Conservation (phyloP, 2,329 filamentous ascomycete species). For the Tolypocladium ophioglossoides region DNA sequence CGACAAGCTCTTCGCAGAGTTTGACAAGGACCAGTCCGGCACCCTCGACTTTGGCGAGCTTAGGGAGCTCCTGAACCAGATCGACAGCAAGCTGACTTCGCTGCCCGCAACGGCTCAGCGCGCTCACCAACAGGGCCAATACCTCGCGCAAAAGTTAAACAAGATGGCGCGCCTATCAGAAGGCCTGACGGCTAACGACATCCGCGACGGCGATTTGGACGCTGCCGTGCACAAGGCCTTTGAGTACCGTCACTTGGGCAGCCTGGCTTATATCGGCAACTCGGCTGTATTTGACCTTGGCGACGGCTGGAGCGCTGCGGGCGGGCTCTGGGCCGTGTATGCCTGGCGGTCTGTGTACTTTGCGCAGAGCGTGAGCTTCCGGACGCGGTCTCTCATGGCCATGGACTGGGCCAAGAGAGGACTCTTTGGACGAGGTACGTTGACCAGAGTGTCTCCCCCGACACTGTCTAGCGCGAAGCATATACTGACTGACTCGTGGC, state of each 20-base stretch:
- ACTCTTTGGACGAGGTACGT: slow-evolving; percentile 86
- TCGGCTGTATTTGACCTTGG: slow-evolving; percentile 88
- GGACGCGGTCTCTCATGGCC: slow-evolving; percentile 77
- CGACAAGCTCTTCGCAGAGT: slow-evolving; percentile 82
- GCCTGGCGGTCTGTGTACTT: slow-evolving; percentile 96
- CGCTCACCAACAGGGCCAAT: slow-evolving; percentile 89
- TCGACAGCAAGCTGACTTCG: slow-evolving; percentile 89
- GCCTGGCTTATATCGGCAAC: slow-evolving; percentile 90
- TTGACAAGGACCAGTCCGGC: slow-evolving; percentile 86
- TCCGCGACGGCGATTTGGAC: slow-evolving; percentile 83
- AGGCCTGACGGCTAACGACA: slow-evolving; percentile 66
- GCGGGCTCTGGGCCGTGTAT: slow-evolving; percentile 87
- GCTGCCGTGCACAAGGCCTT: slow-evolving; percentile 90
- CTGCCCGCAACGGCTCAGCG: slow-evolving; percentile 92
- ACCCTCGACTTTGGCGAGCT: slow-evolving; percentile 93
- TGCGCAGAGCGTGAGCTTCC: slow-evolving; percentile 88
- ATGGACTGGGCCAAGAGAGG: slow-evolving; percentile 99
- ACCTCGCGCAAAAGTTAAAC: slow-evolving; percentile 89
- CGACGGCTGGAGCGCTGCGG: slow-evolving; percentile 64
- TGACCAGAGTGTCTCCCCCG: background rate
- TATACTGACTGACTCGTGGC: background rate
- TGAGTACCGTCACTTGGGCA: slow-evolving; percentile 86
- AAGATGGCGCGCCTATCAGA: slow-evolving; percentile 71
- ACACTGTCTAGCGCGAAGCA: background rate
- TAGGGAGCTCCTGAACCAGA: slow-evolving; percentile 76